phyloP scores from a whole-genome alignment of 352 stramenopile genomes.

The Phytophthora lateralis region DNA sequence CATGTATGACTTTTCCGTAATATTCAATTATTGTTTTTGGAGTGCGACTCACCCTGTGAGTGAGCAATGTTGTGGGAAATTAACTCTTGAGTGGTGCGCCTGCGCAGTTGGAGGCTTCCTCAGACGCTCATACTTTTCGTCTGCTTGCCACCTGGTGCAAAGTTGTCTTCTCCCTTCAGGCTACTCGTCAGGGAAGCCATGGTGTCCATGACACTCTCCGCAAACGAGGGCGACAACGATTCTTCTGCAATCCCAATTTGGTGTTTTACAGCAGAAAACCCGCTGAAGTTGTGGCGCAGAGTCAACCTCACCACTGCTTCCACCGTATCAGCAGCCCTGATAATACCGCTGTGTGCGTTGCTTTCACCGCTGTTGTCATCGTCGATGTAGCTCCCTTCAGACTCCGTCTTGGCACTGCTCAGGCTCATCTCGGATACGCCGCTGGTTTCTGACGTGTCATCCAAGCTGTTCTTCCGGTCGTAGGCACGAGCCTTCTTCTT shows the following conservation, averaged over 20 bases:
- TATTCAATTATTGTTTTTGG: no score
- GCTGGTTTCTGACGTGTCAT: not conserved
- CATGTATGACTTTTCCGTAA: no score
- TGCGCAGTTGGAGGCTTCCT: not conserved
- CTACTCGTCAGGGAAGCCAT: constrained; percentile 20
- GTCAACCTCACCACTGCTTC: constrained; percentile 23
- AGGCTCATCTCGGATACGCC: not conserved
- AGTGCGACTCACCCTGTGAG: no score
- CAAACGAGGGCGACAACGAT: constrained; percentile 18
- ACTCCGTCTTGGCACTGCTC: constrained; percentile 9
- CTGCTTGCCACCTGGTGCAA: constrained; percentile 1
- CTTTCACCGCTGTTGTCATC: constrained; percentile 6
- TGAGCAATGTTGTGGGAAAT: no score
- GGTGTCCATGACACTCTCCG: constrained; percentile 13
- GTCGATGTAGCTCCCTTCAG: constrained; percentile 16
- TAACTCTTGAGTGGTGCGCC: no score
- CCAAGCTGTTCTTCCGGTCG: constrained; percentile 19
- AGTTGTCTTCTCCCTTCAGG: constrained; percentile 13
- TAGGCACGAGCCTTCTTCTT: constrained; percentile 28
- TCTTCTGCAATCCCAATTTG: constrained; percentile 22
- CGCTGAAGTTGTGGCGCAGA: constrained; percentile 24
- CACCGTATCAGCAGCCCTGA: constrained; percentile 14
- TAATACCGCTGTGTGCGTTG: not conserved
- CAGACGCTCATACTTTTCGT: constrained; percentile 19
- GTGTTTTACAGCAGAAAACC: constrained; percentile 26